Evolutionary conservation across 2,329 filamentous ascomycete species (phyloP), one percentile per base, ranked within the genome.

Genomic region (Sordariomycetes sp.): DNA sequence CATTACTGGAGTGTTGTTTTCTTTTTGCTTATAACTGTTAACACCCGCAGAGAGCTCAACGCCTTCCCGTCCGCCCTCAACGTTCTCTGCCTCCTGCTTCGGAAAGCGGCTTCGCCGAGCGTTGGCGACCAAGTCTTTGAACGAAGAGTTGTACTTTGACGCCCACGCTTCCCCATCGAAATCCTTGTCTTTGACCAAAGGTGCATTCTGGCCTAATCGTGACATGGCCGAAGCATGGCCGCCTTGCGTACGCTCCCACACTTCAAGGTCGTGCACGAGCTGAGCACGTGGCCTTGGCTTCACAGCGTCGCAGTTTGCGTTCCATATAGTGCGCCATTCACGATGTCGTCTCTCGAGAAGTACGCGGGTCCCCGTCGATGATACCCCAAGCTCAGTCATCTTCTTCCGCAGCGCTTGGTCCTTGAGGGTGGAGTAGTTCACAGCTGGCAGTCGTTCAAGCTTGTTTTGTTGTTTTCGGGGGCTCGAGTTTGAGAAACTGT

Each of bases 301-400:
- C 40, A 81, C 81, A 2, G 92, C 88, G 70, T 99, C 94, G 72
- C 91, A 96, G 68, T 99, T 99, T 12, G 95, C 89, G 70, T 99
- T 99, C 88, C 90, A 97, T 20, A 99, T 74, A 43, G 94, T 97
- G 56, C 94, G 80, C 92, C 92, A 99, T 71, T 99, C 94, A 25
- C 83, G 89, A 66, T 97, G 92, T 20, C 95, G 82, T 63, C 80
- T 82, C 68, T 93, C 87, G 58, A 97, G 76, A 1, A 92, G 76
- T 53, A 79, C 74, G 53, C 87, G 87, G 0, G 79, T 71, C 1
- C 94, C 94, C 60, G 74, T 77, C 11, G 78, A 80, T 0, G 90
- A 86, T 59, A 97, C 85, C 1, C 92, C 90, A 1, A 94, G 76
- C 2, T 96, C 90, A 20, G 76, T 70, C 50, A 99, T 75, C 71